A percentile compares a stretch with the other conserved stretches of the same genome.
These are phyloP conservation scores for Salix brachista DNA, from an alignment of 345 rosid species.

Conservation along the genomic window DNA sequence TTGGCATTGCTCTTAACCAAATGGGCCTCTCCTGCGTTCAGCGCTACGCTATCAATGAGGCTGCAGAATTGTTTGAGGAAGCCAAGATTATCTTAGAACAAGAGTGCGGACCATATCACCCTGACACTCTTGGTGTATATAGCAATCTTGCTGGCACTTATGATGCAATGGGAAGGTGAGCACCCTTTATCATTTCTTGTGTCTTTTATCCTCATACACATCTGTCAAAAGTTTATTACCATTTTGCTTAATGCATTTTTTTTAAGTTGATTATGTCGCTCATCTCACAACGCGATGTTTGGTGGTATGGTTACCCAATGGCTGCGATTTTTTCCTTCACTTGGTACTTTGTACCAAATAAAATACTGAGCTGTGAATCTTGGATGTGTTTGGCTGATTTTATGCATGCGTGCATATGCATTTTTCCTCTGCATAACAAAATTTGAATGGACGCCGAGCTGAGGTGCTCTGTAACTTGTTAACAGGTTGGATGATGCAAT, in stretches of 20 bases:
- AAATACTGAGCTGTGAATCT: neutral
- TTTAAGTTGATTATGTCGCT: neutral
- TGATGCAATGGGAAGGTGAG: constrained; percentile 97
- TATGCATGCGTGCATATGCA: neutral
- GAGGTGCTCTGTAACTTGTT: constrained; percentile 7
- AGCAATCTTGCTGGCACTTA: constrained; percentile 95
- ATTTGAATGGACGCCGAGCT: neutral
- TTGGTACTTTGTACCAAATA: neutral
- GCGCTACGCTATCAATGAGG: constrained; percentile 63
- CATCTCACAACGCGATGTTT: neutral
- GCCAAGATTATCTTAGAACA: constrained; percentile 71
- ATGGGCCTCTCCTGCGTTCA: constrained; percentile 90
- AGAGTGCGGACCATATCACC: constrained; percentile 86
- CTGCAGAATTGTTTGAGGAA: constrained; percentile 87
- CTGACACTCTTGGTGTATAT: constrained; percentile 81
- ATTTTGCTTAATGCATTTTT: neutral
- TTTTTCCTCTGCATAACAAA: neutral
- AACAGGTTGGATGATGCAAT: constrained; percentile 87
- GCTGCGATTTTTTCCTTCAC: neutral
- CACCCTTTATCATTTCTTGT: neutral
- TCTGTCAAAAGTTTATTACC: neutral
- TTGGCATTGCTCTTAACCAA: constrained; percentile 83
- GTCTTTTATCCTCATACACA: neutral
- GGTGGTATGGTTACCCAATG: neutral
- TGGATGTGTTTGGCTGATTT: neutral